Evolutionary conservation across 257 asterid species (phyloP).

Genomic region (Scutellaria minor): DNA sequence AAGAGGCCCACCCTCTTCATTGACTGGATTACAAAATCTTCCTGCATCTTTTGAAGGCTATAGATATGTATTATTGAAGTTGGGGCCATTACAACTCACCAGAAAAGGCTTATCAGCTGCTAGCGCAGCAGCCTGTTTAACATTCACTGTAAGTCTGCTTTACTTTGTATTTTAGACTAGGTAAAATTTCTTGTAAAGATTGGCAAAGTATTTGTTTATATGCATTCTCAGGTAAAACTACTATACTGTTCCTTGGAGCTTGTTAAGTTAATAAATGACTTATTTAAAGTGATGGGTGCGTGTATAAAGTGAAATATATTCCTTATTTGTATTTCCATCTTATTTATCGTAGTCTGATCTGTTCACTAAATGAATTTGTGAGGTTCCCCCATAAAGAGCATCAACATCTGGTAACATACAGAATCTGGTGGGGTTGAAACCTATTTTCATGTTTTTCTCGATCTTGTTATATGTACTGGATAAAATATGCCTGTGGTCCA

Average conservation of each 20-base stretch:
- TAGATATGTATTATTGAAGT: constrained; percentile 71
- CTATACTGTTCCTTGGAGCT: neutral
- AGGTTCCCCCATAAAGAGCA: neutral
- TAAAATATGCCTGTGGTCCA: no score
- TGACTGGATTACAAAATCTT: constrained; percentile 63
- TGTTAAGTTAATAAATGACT: neutral
- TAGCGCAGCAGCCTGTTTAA: constrained; percentile 85
- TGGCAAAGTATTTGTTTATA: neutral
- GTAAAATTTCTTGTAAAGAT: neutral
- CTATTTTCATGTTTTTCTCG: no score
- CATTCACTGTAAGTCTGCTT: constrained; percentile 77
- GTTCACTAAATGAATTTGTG: neutral
- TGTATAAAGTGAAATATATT: neutral
- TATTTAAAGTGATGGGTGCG: neutral
- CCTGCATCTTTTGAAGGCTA: constrained; percentile 78
- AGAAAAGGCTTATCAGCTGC: constrained; percentile 86
- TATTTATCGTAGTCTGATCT: no score
- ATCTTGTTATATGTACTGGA: no score
- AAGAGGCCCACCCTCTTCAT: constrained; percentile 80
- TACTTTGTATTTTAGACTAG: neutral
- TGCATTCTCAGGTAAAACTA: neutral
- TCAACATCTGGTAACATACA: neutral
- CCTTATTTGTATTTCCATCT: no score
- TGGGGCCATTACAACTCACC: constrained; percentile 89
- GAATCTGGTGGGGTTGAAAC: neutral